Percentiles rank a stretch among this genome's conserved stretches.
Conservation (phyloP, 129 eudicot genomes). For the Flaveria trinervia region DNA sequence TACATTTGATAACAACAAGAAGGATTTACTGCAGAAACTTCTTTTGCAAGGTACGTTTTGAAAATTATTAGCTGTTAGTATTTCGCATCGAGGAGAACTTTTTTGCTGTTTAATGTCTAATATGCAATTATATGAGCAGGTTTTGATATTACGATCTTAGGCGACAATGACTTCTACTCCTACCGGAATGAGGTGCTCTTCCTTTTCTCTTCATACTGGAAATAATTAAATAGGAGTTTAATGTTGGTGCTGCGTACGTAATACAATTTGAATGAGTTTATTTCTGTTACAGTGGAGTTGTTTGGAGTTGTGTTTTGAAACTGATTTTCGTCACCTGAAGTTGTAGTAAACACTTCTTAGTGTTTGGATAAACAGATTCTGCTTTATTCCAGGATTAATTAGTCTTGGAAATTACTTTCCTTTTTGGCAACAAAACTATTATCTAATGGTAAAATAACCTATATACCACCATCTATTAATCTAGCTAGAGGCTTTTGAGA, state of each 20-base stretch:
- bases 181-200: constrained; percentile 79
- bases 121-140: constrained; percentile 63
- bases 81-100: neutral
- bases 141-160: constrained; percentile 66
- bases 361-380: neutral
- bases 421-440: neutral
- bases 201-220: neutral
- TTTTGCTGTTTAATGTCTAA: constrained; percentile 22
- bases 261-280: neutral
- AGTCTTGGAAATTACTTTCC: neutral
- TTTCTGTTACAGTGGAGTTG: neutral
- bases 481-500: neutral
- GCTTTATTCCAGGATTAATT: neutral
- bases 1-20: constrained; percentile 56
- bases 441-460: no score
- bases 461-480: neutral
- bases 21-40: constrained; percentile 58
- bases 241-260: neutral
- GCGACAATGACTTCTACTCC: constrained; percentile 88
- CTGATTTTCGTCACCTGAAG: neutral
- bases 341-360: neutral
- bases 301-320: neutral
- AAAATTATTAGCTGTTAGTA: neutral
- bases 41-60: constrained; percentile 65
- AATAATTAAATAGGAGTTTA: neutral